A percentile compares a stretch with the other conserved stretches of the same genome.
Conservation (phyloP, 768 basidiomycete species). For the Agrocybe praecox region DNA sequence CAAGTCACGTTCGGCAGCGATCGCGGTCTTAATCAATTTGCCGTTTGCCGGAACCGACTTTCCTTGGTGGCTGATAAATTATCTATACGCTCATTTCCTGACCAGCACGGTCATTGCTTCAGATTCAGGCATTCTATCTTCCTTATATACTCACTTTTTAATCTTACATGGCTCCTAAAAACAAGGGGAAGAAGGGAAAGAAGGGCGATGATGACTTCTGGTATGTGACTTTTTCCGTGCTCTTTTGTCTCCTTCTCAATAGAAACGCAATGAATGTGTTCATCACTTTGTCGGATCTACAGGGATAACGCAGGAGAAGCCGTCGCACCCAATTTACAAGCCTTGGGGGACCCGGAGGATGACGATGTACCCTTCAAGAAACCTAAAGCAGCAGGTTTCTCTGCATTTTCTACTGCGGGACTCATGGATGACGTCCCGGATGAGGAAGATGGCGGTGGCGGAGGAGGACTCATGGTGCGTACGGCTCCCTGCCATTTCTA, state of each 20-base stretch:
- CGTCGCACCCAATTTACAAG: conserved; percentile 42
- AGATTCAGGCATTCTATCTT: not conserved
- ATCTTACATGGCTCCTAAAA: conserved; percentile 53
- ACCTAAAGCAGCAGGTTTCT: conserved; percentile 38
- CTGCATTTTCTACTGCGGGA: conserved; percentile 52
- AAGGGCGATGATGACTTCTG: conserved; percentile 84
- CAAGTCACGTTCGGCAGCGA: conserved; percentile 7
- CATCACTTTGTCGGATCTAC: conserved; percentile 19
- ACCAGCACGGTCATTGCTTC: not conserved
- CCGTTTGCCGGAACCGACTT: conserved; percentile 9
- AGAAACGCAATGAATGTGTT: conserved; percentile 5
- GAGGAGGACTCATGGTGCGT: conserved; percentile 77
- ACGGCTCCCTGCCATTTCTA: not conserved
- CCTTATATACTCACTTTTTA: not conserved
- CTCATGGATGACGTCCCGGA: conserved; percentile 43
- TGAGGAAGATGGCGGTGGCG: conserved; percentile 60
- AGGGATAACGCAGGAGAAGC: conserved; percentile 72
- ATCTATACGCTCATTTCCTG: not conserved
- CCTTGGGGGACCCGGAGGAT: conserved; percentile 30
- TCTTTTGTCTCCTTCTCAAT: not conserved
- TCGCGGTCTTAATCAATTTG: conserved; percentile 1
- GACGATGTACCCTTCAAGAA: conserved; percentile 36
- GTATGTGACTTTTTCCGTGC: conserved; percentile 41
- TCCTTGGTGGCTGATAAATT: conserved; percentile 2
- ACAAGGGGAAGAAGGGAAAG: conserved; percentile 89